phyloP scores from a whole-genome alignment of 306 rosid species.

The Quillaja saponaria region DNA sequence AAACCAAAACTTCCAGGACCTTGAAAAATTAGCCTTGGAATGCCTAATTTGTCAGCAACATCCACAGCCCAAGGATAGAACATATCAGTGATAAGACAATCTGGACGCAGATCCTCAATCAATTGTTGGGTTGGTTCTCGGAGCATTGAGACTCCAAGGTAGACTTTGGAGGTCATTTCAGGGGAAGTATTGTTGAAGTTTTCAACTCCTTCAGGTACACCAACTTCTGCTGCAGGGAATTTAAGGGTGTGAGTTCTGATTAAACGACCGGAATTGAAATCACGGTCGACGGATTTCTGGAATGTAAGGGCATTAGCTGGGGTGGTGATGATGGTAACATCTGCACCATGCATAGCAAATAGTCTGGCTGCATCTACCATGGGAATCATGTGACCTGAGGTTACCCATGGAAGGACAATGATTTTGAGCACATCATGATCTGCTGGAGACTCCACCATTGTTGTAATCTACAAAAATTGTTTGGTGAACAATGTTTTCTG shows the following conservation, averaged over 20 bases:
- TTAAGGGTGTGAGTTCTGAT: slow-evolving; percentile 30
- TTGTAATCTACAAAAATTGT: too few relatives aligned
- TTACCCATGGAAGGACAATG: slow-evolving; percentile 41
- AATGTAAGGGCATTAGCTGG: slow-evolving; percentile 37
- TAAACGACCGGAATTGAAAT: slow-evolving; percentile 25
- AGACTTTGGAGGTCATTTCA: slow-evolving; percentile 13
- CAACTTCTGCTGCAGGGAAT: slow-evolving; percentile 38
- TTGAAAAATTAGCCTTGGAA: slow-evolving; percentile 40
- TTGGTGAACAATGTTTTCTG: too few relatives aligned
- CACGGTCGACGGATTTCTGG: slow-evolving; percentile 38
- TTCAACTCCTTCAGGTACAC: slow-evolving; percentile 35
- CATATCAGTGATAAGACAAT: slow-evolving; percentile 46
- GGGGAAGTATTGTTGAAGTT: slow-evolving; percentile 26
- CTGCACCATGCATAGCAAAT: slow-evolving; percentile 34
- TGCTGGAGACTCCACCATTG: slow-evolving; percentile 26
- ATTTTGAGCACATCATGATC: slow-evolving; percentile 17
- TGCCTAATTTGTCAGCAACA: slow-evolving; percentile 16
- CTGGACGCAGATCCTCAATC: slow-evolving; percentile 21
- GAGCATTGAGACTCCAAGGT: slow-evolving; percentile 27
- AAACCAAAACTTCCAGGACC: slow-evolving; percentile 31
- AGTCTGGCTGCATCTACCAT: slow-evolving; percentile 43
- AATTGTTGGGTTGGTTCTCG: slow-evolving; percentile 25
- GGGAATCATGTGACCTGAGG: slow-evolving; percentile 51
- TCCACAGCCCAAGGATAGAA: slow-evolving; percentile 42
- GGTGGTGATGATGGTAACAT: slow-evolving; percentile 43